A percentile compares a stretch with the other conserved stretches of the same genome.
These are phyloP conservation scores for Colletotrichum sp. DNA, from an alignment of 2,329 filamentous ascomycete genomes.

Conservation along the genomic window DNA sequence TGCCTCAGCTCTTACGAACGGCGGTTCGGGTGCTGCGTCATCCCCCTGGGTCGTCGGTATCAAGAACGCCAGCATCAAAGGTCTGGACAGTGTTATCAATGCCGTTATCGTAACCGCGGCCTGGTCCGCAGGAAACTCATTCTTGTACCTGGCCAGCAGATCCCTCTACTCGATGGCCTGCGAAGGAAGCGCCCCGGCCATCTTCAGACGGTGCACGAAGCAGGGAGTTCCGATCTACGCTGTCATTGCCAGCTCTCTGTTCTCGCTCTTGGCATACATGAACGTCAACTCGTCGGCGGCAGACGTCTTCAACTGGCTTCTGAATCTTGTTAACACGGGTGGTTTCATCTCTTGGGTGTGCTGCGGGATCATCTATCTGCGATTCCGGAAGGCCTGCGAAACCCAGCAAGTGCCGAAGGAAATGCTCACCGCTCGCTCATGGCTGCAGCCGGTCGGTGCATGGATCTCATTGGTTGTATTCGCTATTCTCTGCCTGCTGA, in stretches of 20 bases:
- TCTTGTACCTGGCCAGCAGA: conserved; percentile 59
- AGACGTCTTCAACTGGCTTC: conserved; percentile 67
- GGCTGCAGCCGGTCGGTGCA: conserved; percentile 59
- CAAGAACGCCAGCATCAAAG: conserved; percentile 55
- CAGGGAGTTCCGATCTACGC: conserved; percentile 1
- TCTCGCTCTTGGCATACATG: conserved; percentile 66
- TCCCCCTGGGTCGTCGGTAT: conserved; percentile 55
- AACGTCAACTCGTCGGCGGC: conserved; percentile 63
- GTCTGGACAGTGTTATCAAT: conserved; percentile 59
- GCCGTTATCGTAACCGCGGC: conserved; percentile 57
- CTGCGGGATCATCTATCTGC: conserved; percentile 60
- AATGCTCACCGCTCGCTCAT: neutral
- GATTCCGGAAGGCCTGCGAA: conserved; percentile 57
- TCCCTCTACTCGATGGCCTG: conserved; percentile 38
- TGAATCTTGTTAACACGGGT: conserved; percentile 57
- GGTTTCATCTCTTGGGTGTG: conserved; percentile 60
- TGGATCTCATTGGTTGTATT: conserved; percentile 58
- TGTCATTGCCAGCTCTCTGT: conserved; percentile 54
- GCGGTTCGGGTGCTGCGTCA: conserved; percentile 38
- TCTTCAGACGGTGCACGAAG: neutral
- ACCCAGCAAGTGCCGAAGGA: conserved; percentile 41
- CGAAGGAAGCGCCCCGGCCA: neutral
- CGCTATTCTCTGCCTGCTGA: conserved; percentile 59
- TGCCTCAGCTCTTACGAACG: conserved; percentile 42
- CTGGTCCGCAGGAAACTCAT: conserved; percentile 54